Evolutionary conservation across 805 yeast genomes (phyloP).

Genomic region (Debaryomyces tyrocola): DNA sequence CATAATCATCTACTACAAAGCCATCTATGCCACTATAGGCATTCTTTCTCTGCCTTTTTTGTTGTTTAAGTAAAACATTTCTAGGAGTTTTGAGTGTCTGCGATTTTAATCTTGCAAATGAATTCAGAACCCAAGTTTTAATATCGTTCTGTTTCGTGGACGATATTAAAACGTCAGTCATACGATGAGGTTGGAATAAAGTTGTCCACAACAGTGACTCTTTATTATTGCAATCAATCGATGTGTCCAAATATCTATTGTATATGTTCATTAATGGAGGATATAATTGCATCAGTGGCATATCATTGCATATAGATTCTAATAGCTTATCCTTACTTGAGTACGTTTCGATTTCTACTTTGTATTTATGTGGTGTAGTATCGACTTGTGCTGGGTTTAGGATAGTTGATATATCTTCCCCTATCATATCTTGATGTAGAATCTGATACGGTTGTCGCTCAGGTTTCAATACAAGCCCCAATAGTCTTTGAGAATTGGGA

Average conservation of each 20-base stretch:
- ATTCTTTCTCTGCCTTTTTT: conserved; percentile 8
- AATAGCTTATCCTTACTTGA: background rate
- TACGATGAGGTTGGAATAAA: conserved; percentile 40
- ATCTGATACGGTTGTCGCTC: background rate
- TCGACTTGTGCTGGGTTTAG: background rate
- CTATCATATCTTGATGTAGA: conserved; percentile 10
- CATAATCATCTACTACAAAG: conserved; percentile 41
- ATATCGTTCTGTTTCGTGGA: conserved; percentile 20
- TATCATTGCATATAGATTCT: background rate
- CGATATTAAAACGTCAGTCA: conserved; percentile 36
- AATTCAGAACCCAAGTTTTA: conserved; percentile 39
- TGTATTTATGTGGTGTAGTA: background rate
- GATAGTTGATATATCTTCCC: background rate
- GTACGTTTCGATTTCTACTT: background rate
- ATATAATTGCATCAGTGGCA: background rate
- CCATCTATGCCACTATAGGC: conserved; percentile 19
- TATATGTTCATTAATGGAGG: conserved; percentile 10
- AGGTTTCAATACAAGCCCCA: background rate
- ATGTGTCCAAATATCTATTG: conserved; percentile 4
- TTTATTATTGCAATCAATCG: background rate
- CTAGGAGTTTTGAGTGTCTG: conserved; percentile 34
- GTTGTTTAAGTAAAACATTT: conserved; percentile 25
- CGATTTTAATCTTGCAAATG: conserved; percentile 33
- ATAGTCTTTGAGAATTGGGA: background rate
- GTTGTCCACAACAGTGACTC: conserved; percentile 39